Evolutionary conservation across 2,329 filamentous ascomycete genomes (phyloP).

Genomic region (Fusarium domesticum): DNA sequence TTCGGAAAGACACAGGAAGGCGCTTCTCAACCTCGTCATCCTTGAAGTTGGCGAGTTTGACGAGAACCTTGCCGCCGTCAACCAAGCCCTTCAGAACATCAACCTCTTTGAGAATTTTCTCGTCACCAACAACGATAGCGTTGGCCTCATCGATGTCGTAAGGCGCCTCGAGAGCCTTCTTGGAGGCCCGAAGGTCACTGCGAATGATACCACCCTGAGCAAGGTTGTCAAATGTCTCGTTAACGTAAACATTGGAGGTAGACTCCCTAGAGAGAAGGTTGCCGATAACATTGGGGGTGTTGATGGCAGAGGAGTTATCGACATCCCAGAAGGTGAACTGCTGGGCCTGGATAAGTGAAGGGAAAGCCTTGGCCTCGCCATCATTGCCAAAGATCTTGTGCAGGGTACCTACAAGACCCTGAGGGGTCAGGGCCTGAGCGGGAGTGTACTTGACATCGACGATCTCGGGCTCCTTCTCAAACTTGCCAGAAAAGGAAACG

Average conservation of each 20-base stretch:
- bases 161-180: conserved; percentile 78
- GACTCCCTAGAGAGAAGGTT: conserved; percentile 68
- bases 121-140: conserved; percentile 72
- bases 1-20: conserved; percentile 67
- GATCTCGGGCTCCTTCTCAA: conserved; percentile 60
- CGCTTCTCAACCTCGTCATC: conserved; percentile 88
- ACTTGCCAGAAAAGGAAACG: conserved; percentile 72
- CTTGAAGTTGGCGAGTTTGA: conserved; percentile 77
- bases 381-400: conserved; percentile 54
- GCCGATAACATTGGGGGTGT: conserved; percentile 60
- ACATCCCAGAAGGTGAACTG: conserved; percentile 95
- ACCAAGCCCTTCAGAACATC: conserved; percentile 70
- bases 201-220: conserved; percentile 75
- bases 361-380: conserved; percentile 41
- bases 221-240: conserved; percentile 63
- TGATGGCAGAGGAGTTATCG: conserved; percentile 67
- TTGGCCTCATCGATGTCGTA: conserved; percentile 80
- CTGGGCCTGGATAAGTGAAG: conserved; percentile 56
- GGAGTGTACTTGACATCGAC: conserved; percentile 89
- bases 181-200: conserved; percentile 80
- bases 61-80: conserved; percentile 66
- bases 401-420: conserved; percentile 50
- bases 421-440: conserved; percentile 54
- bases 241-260: conserved; percentile 59
- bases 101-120: conserved; percentile 75